A percentile compares a stretch with the other conserved stretches of the same genome.
Evolutionary conservation across 148 eudicot species (phyloP).

Genomic region (Rhododendron ferrugineum): DNA sequence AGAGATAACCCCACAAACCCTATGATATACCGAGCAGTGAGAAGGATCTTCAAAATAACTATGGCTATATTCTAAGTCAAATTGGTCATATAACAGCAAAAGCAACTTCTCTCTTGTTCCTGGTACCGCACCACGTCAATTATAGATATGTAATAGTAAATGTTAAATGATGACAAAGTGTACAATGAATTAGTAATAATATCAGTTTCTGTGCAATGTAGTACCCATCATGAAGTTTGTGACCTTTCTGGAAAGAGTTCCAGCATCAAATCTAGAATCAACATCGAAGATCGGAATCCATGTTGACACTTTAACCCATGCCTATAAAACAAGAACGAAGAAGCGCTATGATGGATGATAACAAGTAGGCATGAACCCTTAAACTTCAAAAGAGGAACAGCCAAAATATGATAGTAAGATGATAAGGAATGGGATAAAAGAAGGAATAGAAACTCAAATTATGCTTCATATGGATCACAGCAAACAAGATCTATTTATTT

Average conservation of each 20-base stretch:
- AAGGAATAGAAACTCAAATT: neutral
- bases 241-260: constrained; percentile 61
- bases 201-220: neutral
- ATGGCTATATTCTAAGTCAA: neutral
- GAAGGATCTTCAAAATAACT: neutral
- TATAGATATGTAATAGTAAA: neutral
- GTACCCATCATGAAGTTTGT: constrained; percentile 86
- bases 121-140: neutral
- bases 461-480: neutral
- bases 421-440: neutral
- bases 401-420: neutral
- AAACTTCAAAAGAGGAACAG: neutral
- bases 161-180: neutral
- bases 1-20: neutral
- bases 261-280: constrained; percentile 52
- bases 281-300: constrained; percentile 90
- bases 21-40: neutral
- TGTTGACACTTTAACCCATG: constrained; percentile 89
- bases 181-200: neutral
- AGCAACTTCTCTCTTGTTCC: constrained; percentile 3
- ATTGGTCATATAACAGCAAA: neutral
- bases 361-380: neutral
- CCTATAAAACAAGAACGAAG: constrained; percentile 38
- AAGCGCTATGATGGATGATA: neutral
- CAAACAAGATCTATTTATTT: neutral